These are phyloP conservation scores for Schizothecium vesticola DNA, from an alignment of 495 filamentous ascomycete genomes.

Conservation along the genomic window DNA sequence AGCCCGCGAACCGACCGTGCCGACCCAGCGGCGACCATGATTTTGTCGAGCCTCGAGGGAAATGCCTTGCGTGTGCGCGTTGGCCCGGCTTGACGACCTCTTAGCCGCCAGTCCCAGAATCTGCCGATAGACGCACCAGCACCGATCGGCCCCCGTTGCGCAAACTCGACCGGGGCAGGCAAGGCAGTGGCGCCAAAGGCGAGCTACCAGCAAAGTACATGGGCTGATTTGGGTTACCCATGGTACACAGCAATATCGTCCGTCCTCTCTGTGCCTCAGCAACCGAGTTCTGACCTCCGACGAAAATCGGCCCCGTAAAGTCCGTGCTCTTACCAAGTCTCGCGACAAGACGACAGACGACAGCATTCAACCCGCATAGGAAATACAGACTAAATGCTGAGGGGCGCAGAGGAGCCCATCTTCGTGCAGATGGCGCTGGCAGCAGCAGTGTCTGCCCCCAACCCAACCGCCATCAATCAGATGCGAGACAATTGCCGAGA, in stretches of 20 bases:
- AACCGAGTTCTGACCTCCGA: not conserved
- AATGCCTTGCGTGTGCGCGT: not conserved
- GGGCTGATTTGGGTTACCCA: too few relatives aligned
- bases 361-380: not conserved
- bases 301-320: not conserved
- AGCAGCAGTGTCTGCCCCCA: not conserved
- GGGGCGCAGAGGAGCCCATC: not conserved
- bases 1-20: not conserved
- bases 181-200: not conserved
- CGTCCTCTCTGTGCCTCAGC: not conserved
- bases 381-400: constrained; percentile 2
- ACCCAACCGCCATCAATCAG: not conserved
- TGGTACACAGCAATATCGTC: not conserved
- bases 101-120: not conserved
- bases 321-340: not conserved
- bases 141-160: not conserved
- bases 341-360: not conserved
- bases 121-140: not conserved
- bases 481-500: not conserved
- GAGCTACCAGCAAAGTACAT: not conserved
- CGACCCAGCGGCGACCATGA: not conserved
- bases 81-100: not conserved
- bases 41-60: not conserved
- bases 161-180: not conserved
- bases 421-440: not conserved